Base-by-base conservation (phyloP, 352 stramenopile species). In the Phytophthora pini region DNA sequence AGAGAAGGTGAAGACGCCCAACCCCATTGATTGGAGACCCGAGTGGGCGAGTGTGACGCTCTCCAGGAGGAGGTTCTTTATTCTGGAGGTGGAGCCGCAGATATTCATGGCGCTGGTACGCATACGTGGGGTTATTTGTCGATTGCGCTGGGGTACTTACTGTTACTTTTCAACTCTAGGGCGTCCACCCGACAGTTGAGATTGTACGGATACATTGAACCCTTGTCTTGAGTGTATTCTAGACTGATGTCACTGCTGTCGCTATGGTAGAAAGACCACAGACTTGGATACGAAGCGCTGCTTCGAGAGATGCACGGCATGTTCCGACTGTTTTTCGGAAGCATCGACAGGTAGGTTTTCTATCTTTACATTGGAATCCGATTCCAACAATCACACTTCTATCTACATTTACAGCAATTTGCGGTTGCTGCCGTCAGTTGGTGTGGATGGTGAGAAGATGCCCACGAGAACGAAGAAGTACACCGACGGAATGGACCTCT, bases 91-190 rank as follows among this genome's bases (percentile, higher is more conserved):
- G 26, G 82, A 91, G 58, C 72, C 76, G 11, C 63, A 84, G 47
- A 73, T 91, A 40, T 91, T 77, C 65, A 76, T 91, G 48, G 72
- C 82, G 17, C 62, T 91, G 62, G 82, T 89, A 64, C 32, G 27
- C 7, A 46, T 17, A 27, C 3, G 46, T 43, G 24, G 15, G 47
- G 5, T 6, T n/a, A 63, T 13, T 32, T n/a, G 27, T 49, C 27
- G 15, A 45, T 31, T 53, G 41, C 12, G 26, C 4, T 67, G 24
- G 39, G n/a, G 4, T 32, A 32, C 29, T 32, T 6, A 32, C 7
- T 4, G n/a, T 45, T 47, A 15, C 4, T 17, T 17, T 20, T 24
- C 17, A 31, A 41, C 4, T 50, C 24, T 57, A 86, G 74, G 72
- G 72, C 5, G 57, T 76, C 17, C 50, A 70, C 1, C 55, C 65